Percentiles rank a stretch among this genome's conserved stretches.
Conservation (phyloP, 257 asterid species). For the Solanum sejunctum region DNA sequence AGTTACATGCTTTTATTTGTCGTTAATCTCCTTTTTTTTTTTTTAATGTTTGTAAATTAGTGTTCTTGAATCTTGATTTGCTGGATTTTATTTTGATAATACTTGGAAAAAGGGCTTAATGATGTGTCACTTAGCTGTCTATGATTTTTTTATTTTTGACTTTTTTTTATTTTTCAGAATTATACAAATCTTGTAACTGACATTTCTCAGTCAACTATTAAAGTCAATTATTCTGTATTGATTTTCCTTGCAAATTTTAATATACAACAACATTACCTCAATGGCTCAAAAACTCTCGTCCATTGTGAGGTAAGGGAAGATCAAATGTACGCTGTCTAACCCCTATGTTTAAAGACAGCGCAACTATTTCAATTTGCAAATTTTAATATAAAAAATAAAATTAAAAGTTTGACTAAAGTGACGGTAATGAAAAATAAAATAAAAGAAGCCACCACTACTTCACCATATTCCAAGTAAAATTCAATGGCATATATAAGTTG, state of each 20-base stretch:
- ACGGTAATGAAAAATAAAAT: background rate
- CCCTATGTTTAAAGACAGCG: no score
- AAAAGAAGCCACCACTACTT: background rate
- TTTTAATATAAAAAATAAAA: background rate
- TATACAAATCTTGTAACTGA: background rate
- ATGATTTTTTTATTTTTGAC: background rate
- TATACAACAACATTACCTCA: no score
- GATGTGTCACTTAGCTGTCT: background rate
- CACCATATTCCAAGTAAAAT: background rate
- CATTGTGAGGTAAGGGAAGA: no score
- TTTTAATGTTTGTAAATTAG: no score
- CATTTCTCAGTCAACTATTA: background rate
- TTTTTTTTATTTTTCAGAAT: background rate
- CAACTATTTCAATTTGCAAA: no score
- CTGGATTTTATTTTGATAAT: background rate
- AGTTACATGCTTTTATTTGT: no score
- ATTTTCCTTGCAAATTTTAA: background rate
- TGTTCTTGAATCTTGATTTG: background rate
- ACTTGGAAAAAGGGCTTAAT: background rate
- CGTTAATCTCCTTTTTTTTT: no score
- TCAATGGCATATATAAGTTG: no score
- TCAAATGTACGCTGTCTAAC: no score
- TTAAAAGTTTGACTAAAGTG: background rate
- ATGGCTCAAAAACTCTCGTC: no score
- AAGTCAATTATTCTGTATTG: background rate